A percentile compares a stretch with the other conserved stretches of the same genome.
phyloP scores from a whole-genome alignment of 768 basidiomycete genomes.

The Pulveroboletus sp. region DNA sequence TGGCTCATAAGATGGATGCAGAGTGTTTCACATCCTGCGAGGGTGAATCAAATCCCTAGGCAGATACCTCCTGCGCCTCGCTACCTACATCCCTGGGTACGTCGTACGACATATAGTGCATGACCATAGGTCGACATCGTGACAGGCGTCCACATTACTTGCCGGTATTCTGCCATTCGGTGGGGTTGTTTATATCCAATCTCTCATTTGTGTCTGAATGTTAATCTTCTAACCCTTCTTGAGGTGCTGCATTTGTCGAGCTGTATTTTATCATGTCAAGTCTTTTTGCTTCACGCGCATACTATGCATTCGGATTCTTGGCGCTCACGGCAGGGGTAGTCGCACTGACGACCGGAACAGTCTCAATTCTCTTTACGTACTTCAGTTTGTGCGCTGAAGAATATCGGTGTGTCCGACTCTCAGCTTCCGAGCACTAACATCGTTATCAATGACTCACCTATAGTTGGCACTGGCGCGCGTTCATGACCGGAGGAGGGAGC shows the following conservation, averaged over 20 bases:
- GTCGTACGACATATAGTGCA: conserved; percentile 17
- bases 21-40: conserved; percentile 75
- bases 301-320: conserved; percentile 96
- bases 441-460: conserved; percentile 1
- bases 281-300: conserved; percentile 86
- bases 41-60: conserved; percentile 91
- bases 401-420: conserved; percentile 55
- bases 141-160: conserved; percentile 66
- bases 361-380: conserved; percentile 84
- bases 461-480: conserved; percentile 98
- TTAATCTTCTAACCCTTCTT: background rate
- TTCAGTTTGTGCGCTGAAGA: conserved; percentile 93
- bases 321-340: conserved; percentile 83
- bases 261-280: conserved; percentile 88
- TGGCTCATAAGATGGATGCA: conserved; percentile 28
- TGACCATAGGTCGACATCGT: conserved; percentile 9
- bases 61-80: conserved; percentile 88
- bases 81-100: conserved; percentile 78
- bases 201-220: conserved; percentile 3
- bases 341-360: conserved; percentile 82
- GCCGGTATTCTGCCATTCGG: conserved; percentile 91
- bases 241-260: conserved; percentile 93
- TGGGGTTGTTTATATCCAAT: conserved; percentile 27
- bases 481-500: conserved; percentile 87
- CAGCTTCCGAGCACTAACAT: background rate